phyloP scores from a whole-genome alignment of 495 filamentous ascomycete species.

The Lasiosphaeris hirsuta region DNA sequence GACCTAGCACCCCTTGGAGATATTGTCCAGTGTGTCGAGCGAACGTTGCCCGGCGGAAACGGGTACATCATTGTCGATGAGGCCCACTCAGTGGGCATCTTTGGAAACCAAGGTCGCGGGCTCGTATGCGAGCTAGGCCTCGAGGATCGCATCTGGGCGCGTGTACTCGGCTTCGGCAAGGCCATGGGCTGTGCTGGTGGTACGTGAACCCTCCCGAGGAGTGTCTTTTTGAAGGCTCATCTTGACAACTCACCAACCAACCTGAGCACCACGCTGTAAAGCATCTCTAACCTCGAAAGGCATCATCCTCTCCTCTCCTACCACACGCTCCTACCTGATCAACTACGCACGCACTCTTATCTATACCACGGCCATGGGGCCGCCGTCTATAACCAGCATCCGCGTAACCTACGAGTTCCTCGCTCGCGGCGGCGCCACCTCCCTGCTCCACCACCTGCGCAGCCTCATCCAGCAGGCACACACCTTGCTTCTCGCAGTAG shows the following conservation, averaged over 20 bases:
- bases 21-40: constrained; percentile 56
- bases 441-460: constrained; percentile 25
- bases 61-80: constrained; percentile 75
- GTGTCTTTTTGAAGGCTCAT: no score
- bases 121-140: constrained; percentile 64
- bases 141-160: constrained; percentile 63
- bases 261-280: no score
- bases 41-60: constrained; percentile 53
- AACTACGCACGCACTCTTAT: constrained; percentile 62
- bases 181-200: constrained; percentile 70
- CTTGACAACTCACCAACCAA: not conserved
- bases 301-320: constrained; percentile 45
- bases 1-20: constrained; percentile 63
- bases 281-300: constrained; percentile 24
- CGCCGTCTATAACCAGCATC: constrained; percentile 49
- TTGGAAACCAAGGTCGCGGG: constrained; percentile 61
- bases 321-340: constrained; percentile 54
- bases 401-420: constrained; percentile 48
- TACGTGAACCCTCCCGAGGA: constrained; percentile 32
- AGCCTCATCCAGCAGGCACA: constrained; percentile 29
- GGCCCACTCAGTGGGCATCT: constrained; percentile 69
- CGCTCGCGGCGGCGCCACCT: constrained; percentile 38
- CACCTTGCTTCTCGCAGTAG: constrained; percentile 18
- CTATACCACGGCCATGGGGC: constrained; percentile 51
- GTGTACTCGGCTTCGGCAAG: constrained; percentile 77